Evolutionary conservation across 441 rosid genomes (phyloP).

Genomic region (Populus hybrid): DNA sequence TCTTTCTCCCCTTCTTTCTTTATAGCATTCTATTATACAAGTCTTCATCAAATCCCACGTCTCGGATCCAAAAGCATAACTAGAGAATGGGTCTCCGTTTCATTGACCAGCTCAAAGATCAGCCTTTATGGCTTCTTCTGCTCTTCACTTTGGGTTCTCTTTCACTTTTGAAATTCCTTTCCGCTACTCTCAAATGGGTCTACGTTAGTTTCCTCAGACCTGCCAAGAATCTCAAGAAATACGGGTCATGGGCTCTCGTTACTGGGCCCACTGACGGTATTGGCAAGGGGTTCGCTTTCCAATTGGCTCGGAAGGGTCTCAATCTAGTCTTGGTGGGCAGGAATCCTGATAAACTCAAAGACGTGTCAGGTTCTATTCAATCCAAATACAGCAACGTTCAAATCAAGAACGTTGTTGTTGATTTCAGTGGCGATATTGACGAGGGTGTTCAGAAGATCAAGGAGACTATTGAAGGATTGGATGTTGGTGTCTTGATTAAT

Average conservation of each 20-base stretch:
- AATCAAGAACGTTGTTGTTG: constrained; percentile 66
- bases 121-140: constrained; percentile 57
- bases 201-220: constrained; percentile 82
- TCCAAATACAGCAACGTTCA: constrained; percentile 43
- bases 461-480: constrained; percentile 64
- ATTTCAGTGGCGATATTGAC: constrained; percentile 75
- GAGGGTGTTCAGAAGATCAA: constrained; percentile 62
- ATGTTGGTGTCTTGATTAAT: constrained; percentile 72
- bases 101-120: constrained; percentile 44
- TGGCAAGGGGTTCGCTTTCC: constrained; percentile 81
- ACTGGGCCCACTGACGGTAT: constrained; percentile 94
- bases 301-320: constrained; percentile 66
- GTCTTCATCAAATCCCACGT: constrained; percentile 12
- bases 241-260: constrained; percentile 89
- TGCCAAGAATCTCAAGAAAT: constrained; percentile 65
- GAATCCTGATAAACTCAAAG: constrained; percentile 59
- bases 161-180: constrained; percentile 38
- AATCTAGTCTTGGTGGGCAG: constrained; percentile 81
- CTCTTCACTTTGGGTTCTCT: constrained; percentile 62
- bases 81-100: constrained; percentile 49
- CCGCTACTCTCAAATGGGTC: constrained; percentile 52
- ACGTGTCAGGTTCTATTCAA: constrained; percentile 54
- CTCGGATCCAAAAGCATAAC: not conserved
- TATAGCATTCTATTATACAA: not conserved
- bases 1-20: not conserved